Base-by-base conservation (phyloP, 805 yeast genomes). In the Candida pseudofarinosa region DNA sequence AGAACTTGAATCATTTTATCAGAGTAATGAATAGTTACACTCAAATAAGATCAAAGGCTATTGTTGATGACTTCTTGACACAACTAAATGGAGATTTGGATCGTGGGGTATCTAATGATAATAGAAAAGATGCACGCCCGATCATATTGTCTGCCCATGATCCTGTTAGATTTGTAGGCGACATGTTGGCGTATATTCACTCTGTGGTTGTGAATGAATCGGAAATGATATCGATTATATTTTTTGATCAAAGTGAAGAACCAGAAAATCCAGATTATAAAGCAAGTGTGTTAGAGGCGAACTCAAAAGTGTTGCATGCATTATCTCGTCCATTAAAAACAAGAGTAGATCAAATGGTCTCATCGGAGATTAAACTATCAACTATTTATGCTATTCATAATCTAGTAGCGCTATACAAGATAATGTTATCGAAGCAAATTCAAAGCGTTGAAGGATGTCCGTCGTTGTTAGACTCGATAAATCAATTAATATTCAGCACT, bases 121-220 rank as follows among this genome's bases (percentile, higher is more conserved):
- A 40, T 34, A 37, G 36, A n/a, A 38, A 38, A 15, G 17, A 31
- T 16, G 39, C 53, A 10, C 55, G 74, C 42, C 85, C 89, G 0
- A 69, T 88, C 17, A 74, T 79, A 23, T 63, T 83, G 35, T 77
- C 83, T 6, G 83, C 86, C 0, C 85, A 85, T 58, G 96, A 91
- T 58, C 86, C 97, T 1, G 70, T 81, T 19, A 71, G 96, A 42
- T 90, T 82, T 49, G 70, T 88, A 14, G 95, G 97, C 19, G 97
- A 89, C 58, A 73, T 93, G 26, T 66, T 93, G 32, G 98, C 98
- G 0, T 86, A 85, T 68, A 74, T 89, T 1, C 97, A 93, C 58
- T 79, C 90, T 1, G 74, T 87, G 3, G 81, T 89, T 23, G 95
- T 89, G 3, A 87, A 88, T 62, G 99, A 93, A 60, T 74, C 81